phyloP scores from a whole-genome alignment of 768 basidiomycete species.

The Coprinopsis strossmayeri region DNA sequence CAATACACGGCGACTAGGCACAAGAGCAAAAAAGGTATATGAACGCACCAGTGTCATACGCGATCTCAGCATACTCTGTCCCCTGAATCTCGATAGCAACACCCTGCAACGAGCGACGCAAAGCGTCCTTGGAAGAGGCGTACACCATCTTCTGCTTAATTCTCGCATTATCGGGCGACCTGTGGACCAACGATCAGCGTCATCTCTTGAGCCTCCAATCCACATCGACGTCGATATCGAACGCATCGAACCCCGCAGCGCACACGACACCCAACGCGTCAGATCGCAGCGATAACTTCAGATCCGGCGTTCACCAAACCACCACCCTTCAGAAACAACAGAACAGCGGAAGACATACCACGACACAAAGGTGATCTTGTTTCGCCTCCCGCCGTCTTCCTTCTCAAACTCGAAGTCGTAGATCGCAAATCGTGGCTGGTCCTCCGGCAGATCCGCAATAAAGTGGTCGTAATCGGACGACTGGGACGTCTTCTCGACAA shows the following conservation, averaged over 20 bases:
- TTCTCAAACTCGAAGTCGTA: slow-evolving; percentile 86
- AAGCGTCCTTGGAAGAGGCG: slow-evolving; percentile 80
- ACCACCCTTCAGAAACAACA: slow-evolving; percentile 2
- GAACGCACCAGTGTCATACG: slow-evolving; percentile 58
- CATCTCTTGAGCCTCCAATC: not conserved
- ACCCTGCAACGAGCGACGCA: slow-evolving; percentile 69
- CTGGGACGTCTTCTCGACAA: slow-evolving; percentile 62
- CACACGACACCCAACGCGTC: too few species aligned
- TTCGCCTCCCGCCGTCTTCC: slow-evolving; percentile 69
- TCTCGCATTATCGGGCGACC: slow-evolving; percentile 82
- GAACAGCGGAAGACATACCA: slow-evolving; percentile 56
- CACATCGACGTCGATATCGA: not conserved
- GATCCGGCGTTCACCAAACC: too few species aligned
- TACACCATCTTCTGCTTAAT: slow-evolving; percentile 92
- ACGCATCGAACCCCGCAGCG: too few species aligned
- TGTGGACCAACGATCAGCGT: slow-evolving; percentile 24
- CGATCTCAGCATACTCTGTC: slow-evolving; percentile 70
- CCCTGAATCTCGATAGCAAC: slow-evolving; percentile 81
- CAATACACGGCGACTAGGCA: slow-evolving; percentile 6
- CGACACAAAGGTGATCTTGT: slow-evolving; percentile 76
- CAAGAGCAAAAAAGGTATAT: not conserved
- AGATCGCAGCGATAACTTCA: not conserved
- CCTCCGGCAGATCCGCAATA: slow-evolving; percentile 62
- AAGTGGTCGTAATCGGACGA: slow-evolving; percentile 64
- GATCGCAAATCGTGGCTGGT: slow-evolving; percentile 81